Evolutionary conservation across 1,284 basidiomycete genomes (phyloP).

Genomic region (Cutaneotrichosporon arboriforme): DNA sequence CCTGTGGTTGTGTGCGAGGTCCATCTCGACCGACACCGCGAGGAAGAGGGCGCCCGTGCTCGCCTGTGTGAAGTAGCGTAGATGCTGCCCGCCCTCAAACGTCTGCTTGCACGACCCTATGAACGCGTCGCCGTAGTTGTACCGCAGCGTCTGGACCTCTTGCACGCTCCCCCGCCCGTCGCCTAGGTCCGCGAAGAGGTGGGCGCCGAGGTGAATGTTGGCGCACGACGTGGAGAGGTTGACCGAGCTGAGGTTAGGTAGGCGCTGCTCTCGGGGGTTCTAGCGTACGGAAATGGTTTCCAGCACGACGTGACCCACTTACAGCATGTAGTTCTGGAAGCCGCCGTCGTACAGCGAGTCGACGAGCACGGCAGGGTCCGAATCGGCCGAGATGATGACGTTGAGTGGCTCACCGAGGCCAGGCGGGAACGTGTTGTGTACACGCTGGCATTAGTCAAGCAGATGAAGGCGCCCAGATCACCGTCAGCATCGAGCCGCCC

Average conservation of each 20-base stretch:
- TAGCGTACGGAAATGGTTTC: neutral
- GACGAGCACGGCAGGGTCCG: conserved; percentile 65
- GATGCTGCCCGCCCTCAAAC: conserved; percentile 80
- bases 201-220: conserved; percentile 66
- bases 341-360: conserved; percentile 63
- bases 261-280: no score
- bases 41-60: conserved; percentile 71
- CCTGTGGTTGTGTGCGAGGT: conserved; percentile 58
- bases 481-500: conserved; percentile 13
- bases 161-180: conserved; percentile 72
- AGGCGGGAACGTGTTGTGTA: conserved; percentile 58
- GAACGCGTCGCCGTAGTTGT: conserved; percentile 68
- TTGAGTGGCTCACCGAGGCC: conserved; percentile 88
- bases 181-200: conserved; percentile 71
- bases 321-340: conserved; percentile 71
- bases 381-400: conserved; percentile 73
- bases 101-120: conserved; percentile 79
- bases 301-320: conserved; percentile 29
- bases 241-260: conserved; percentile 23
- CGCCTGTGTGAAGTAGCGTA: conserved; percentile 83
- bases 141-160: conserved; percentile 71
- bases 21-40: conserved; percentile 69
- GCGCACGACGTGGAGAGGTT: conserved; percentile 62
- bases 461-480: neutral
- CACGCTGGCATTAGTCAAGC: neutral